phyloP scores from a whole-genome alignment of 202 grass and related monocot species.

The Elaeis oleifera region DNA sequence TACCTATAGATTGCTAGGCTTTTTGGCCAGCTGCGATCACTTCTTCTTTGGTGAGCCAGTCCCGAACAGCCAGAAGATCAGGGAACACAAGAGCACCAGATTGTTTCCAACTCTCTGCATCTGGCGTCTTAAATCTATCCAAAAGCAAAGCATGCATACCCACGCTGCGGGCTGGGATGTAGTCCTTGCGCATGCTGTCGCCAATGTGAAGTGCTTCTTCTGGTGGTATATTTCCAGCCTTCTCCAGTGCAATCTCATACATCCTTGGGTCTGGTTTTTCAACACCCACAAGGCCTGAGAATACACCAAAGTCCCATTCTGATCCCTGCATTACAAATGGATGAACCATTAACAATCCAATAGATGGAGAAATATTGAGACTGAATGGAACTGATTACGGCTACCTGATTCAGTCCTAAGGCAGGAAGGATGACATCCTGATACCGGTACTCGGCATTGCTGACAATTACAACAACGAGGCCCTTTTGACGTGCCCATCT shows the following conservation, averaged over 20 bases:
- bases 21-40: background rate
- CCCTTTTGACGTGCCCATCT: constrained; percentile 42
- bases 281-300: constrained; percentile 62
- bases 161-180: constrained; percentile 43
- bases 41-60: constrained; percentile 52
- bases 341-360: no score
- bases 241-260: constrained; percentile 59
- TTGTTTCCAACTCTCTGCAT: constrained; percentile 51
- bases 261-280: constrained; percentile 75
- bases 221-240: constrained; percentile 41
- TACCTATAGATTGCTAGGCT: constrained; percentile 3
- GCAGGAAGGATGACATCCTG: constrained; percentile 58
- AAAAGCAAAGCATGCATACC: constrained; percentile 76
- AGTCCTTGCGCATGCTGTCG: constrained; percentile 81
- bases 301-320: constrained; percentile 93
- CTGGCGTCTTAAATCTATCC: constrained; percentile 60
- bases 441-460: constrained; percentile 63
- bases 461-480: constrained; percentile 49
- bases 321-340: constrained; percentile 34
- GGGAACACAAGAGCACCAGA: constrained; percentile 58
- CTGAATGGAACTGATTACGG: background rate
- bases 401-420: constrained; percentile 51
- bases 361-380: no score
- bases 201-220: constrained; percentile 66
- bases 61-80: constrained; percentile 42